These are phyloP conservation scores for Phylloporus rhodoxanthus DNA, from an alignment of 768 basidiomycete genomes.

Conservation along the genomic window DNA sequence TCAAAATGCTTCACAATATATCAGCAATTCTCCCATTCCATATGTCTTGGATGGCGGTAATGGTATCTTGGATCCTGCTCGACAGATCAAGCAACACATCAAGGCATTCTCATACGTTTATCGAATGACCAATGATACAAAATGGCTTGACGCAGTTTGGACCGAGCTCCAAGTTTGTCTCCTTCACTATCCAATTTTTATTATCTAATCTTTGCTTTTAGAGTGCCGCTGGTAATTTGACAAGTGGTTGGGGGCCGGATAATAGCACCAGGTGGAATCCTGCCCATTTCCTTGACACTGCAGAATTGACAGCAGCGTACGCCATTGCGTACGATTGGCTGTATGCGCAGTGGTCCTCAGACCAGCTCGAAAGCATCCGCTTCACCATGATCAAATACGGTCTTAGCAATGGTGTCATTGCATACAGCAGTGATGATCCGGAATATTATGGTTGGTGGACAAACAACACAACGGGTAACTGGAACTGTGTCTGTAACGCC, in stretches of 20 bases:
- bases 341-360: slow-evolving; percentile 72
- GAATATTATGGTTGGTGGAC: slow-evolving; percentile 72
- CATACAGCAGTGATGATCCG: slow-evolving; percentile 39
- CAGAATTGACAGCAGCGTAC: slow-evolving; percentile 85
- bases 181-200: neutral
- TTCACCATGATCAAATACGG: slow-evolving; percentile 74
- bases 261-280: slow-evolving; percentile 76
- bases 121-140: slow-evolving; percentile 85
- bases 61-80: slow-evolving; percentile 88
- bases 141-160: slow-evolving; percentile 85
- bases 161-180: slow-evolving; percentile 70
- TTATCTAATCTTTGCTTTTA: slow-evolving; percentile 1
- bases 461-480: slow-evolving; percentile 72
- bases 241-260: slow-evolving; percentile 57
- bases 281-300: slow-evolving; percentile 84
- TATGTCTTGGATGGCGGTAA: slow-evolving; percentile 79
- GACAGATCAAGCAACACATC: slow-evolving; percentile 83
- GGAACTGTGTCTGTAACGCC: slow-evolving; percentile 96
- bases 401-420: slow-evolving; percentile 56
- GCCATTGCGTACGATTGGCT: slow-evolving; percentile 97
- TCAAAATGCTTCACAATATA: slow-evolving; percentile 76
- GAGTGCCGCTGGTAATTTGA: slow-evolving; percentile 73
- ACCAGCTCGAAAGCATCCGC: slow-evolving; percentile 66
- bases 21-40: slow-evolving; percentile 50
- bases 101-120: slow-evolving; percentile 92